Evolutionary conservation across 2,329 filamentous ascomycete genomes (phyloP), one percentile per base, ranked within the genome.

Genomic region (Xylaria sp.): DNA sequence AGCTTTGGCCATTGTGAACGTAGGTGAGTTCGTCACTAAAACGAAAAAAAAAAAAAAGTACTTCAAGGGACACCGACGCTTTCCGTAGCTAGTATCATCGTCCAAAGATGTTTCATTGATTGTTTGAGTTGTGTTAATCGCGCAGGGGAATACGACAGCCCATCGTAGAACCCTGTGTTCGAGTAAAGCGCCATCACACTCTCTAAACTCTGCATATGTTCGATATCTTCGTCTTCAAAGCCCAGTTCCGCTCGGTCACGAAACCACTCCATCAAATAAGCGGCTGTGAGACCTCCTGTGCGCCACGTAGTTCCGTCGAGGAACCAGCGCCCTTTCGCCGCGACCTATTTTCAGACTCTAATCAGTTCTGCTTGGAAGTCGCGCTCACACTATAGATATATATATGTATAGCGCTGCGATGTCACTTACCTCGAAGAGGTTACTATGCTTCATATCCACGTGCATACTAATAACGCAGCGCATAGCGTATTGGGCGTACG

Each of bases 281-380:
- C 56, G 4, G 60, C 60, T 14, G 60, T 55, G 35, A 62, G 49
- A 19, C 49, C 54, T 14, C 60, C 60, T 6, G 43, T 19, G 2
- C 60, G 50, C 60, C 55, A 59, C 17, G 49, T 54, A 8, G 60
- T 21, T 11, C 60, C 60, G 35, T 62, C 55, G 25, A 62, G 43
- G 25, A 54, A 59, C 60, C 60, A 62, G 2, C 60, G 60, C 6
- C 60, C 60, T 21, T 50, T 62, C n/a, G 60, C 55, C 25, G 60
- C 33, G n/a, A 62, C 55, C 60, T 62, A 8, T 59, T 23, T 46
- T 55, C 28, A 6, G 11, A 5, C 25, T 23, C 19, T n/a, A 15
- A 50, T 62, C n/a, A 62, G n/a, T n/a, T n/a, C n/a, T n/a, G n/a
- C n/a, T n/a, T n/a, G n/a, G n/a, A n/a, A n/a, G n/a, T n/a, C n/a